A percentile compares a stretch with the other conserved stretches of the same genome.
These are phyloP conservation scores for Calamus simplicifolius DNA, from an alignment of 176 grass and related monocot species.

Conservation along the genomic window DNA sequence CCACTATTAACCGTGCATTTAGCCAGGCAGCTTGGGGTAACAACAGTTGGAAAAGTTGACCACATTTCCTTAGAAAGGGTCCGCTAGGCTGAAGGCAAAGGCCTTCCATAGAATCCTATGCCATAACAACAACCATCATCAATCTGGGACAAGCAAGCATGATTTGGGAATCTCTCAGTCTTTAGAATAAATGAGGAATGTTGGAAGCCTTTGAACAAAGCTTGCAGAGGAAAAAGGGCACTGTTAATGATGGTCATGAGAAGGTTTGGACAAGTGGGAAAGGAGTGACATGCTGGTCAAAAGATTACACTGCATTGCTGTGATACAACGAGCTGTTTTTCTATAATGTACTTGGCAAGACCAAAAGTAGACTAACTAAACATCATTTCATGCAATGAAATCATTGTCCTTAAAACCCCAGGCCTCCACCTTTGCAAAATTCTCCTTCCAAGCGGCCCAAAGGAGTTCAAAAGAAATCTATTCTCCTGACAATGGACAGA, in stretches of 20 bases:
- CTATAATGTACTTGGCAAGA: conserved; percentile 2
- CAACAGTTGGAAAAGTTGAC: too few species aligned
- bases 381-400: conserved; percentile 26
- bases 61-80: neutral
- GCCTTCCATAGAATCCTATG: neutral
- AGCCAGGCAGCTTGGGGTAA: too few species aligned
- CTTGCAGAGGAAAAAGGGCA: conserved; percentile 24
- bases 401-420: conserved; percentile 4
- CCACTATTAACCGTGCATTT: too few species aligned
- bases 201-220: conserved; percentile 24
- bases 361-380: conserved; percentile 9
- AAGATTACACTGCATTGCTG: conserved; percentile 27
- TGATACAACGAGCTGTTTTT: conserved; percentile 17
- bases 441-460: conserved; percentile 14
- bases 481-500: neutral
- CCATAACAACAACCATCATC: conserved; percentile 8
- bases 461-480: conserved; percentile 22
- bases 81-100: neutral
- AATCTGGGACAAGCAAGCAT: conserved; percentile 27
- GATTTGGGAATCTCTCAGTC: conserved; percentile 26
- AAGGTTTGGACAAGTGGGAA: conserved; percentile 27
- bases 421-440: conserved; percentile 8
- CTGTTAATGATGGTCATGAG: conserved; percentile 38
- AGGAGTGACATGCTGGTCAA: conserved; percentile 40
- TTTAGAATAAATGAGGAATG: conserved; percentile 45